These are phyloP conservation scores for Dendrobium chrysotoxum DNA, from an alignment of 106 monocot genomes.

Conservation along the genomic window DNA sequence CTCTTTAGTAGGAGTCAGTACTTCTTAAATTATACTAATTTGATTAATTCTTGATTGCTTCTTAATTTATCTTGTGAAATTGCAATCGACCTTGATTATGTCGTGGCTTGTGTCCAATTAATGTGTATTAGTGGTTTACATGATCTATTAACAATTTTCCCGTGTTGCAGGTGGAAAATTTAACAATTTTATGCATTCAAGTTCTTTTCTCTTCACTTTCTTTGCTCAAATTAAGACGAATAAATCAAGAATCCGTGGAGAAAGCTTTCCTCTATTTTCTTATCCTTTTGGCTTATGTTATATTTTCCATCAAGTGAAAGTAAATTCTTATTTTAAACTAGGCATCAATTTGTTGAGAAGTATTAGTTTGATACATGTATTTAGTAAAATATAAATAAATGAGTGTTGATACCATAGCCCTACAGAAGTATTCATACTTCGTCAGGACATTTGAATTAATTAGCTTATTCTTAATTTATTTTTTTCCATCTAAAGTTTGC, in stretches of 20 bases:
- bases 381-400: not conserved
- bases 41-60: not conserved
- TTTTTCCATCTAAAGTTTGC: not conserved
- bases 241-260: not conserved
- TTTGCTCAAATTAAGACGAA: not conserved
- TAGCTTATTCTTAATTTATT: not conserved
- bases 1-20: not conserved
- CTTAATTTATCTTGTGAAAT: not conserved
- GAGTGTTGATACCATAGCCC: not conserved
- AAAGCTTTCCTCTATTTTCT: not conserved
- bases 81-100: not conserved
- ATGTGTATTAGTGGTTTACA: not conserved
- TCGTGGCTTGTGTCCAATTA: not conserved
- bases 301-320: not conserved
- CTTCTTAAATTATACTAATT: not conserved
- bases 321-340: not conserved
- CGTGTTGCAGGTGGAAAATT: not conserved
- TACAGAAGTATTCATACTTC: not conserved
- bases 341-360: not conserved
- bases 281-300: not conserved
- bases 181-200: not conserved
- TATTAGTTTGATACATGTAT: not conserved
- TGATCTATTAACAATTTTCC: not conserved
- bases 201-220: not conserved
- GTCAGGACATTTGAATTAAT: not conserved